Percentiles rank a stretch among this genome's conserved stretches.
phyloP scores from a whole-genome alignment of 2,329 filamentous ascomycete genomes.

The Apiospora kogelbergensis region DNA sequence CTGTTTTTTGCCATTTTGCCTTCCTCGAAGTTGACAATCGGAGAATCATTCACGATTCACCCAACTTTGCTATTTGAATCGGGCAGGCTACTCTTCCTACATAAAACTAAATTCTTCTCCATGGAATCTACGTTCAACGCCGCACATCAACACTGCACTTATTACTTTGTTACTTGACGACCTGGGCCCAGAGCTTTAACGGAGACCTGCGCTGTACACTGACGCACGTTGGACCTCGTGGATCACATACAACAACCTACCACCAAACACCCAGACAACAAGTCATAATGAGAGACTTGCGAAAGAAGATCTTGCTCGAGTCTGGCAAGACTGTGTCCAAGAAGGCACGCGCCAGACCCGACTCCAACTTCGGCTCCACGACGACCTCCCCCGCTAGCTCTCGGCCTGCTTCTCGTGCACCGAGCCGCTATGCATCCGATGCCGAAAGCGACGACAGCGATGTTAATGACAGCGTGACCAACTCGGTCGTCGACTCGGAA shows the following conservation, averaged over 20 bases:
- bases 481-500: slow-evolving; percentile 57
- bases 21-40: background rate
- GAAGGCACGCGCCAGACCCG: slow-evolving; percentile 61
- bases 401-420: slow-evolving; percentile 57
- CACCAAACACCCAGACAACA: slow-evolving; percentile 6
- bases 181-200: background rate
- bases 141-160: background rate
- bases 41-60: background rate
- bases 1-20: background rate
- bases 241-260: background rate
- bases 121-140: slow-evolving; percentile 1
- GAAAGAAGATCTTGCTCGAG: slow-evolving; percentile 68
- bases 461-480: slow-evolving; percentile 51
- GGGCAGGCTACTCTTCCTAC: background rate
- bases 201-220: background rate
- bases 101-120: background rate
- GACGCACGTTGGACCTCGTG: background rate
- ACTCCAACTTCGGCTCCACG: slow-evolving; percentile 58
- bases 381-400: slow-evolving; percentile 57
- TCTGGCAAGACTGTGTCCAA: slow-evolving; percentile 71
- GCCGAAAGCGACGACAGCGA: slow-evolving; percentile 55
- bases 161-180: background rate
- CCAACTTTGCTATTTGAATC: background rate
- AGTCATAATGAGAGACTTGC: slow-evolving; percentile 60
- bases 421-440: slow-evolving; percentile 64